phyloP scores from a whole-genome alignment of 148 eudicot genomes.

The Fagopyrum tataricum region DNA sequence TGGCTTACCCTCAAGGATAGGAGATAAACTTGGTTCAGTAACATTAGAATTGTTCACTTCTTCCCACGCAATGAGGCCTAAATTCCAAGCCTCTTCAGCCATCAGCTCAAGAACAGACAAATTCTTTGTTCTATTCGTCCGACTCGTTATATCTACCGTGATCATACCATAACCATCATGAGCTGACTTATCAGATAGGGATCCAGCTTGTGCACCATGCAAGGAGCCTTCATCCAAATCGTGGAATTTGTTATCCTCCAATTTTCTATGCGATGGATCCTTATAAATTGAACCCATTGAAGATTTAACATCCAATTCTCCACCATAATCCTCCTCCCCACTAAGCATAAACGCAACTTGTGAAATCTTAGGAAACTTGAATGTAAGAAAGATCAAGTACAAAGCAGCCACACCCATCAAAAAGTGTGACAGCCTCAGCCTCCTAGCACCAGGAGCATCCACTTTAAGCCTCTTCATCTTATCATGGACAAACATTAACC shows the following conservation, averaged over 20 bases:
- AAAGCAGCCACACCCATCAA: slow-evolving; percentile 60
- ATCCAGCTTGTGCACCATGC: slow-evolving; percentile 21
- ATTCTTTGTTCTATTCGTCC: slow-evolving; percentile 38
- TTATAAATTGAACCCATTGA: slow-evolving; percentile 31
- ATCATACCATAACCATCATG: slow-evolving; percentile 57
- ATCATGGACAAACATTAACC: slow-evolving; percentile 2
- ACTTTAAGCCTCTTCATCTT: slow-evolving; percentile 73
- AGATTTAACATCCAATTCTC: slow-evolving; percentile 22
- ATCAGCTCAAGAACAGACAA: slow-evolving; percentile 55
- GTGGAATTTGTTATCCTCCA: slow-evolving; percentile 38
- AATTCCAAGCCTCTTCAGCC: slow-evolving; percentile 86
- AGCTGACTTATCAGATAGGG: slow-evolving; percentile 24
- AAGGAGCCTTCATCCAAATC: slow-evolving; percentile 19
- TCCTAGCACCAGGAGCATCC: slow-evolving; percentile 45
- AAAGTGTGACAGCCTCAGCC: slow-evolving; percentile 59
- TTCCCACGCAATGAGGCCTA: slow-evolving; percentile 86
- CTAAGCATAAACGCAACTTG: slow-evolving; percentile 67
- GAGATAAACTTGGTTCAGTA: slow-evolving; percentile 30
- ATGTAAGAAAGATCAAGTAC: slow-evolving; percentile 66
- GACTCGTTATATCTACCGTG: slow-evolving; percentile 33
- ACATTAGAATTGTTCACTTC: slow-evolving; percentile 38
- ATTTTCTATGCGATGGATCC: slow-evolving; percentile 43
- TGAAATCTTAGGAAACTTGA: slow-evolving; percentile 67
- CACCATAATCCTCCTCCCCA: slow-evolving; percentile 35
- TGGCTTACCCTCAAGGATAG: slow-evolving; percentile 55